phyloP scores from a whole-genome alignment of 352 stramenopile genomes.

The Vaucheria bursata region DNA sequence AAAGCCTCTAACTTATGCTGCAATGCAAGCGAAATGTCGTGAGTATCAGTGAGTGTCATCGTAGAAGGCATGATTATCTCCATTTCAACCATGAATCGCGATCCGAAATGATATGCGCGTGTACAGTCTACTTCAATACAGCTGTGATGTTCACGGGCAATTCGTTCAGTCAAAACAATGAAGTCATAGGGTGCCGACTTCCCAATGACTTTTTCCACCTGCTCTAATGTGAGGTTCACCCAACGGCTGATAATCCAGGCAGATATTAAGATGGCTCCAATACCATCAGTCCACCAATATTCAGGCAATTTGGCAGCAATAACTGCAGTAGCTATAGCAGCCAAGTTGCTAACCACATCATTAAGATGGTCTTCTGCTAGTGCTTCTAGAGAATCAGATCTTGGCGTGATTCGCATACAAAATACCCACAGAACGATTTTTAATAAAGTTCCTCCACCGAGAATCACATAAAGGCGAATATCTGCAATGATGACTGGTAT shows the following conservation, averaged over 20 bases:
- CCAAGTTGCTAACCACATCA: constrained; percentile 83
- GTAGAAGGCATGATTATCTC: constrained; percentile 57
- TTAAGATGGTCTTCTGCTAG: constrained; percentile 88
- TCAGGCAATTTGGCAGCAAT: constrained; percentile 26
- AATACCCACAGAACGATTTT: constrained; percentile 50
- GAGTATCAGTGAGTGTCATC: constrained; percentile 68
- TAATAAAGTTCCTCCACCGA: constrained; percentile 2
- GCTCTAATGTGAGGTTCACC: constrained; percentile 54
- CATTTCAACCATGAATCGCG: constrained; percentile 88
- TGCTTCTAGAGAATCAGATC: constrained; percentile 17
- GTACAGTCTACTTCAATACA: constrained; percentile 82
- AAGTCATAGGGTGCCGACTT: constrained; percentile 65
- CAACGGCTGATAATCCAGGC: constrained; percentile 91
- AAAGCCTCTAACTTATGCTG: constrained; percentile 88
- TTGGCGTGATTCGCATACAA: not conserved
- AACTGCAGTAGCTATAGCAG: constrained; percentile 60
- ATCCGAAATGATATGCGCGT: constrained; percentile 89
- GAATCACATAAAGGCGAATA: constrained; percentile 1
- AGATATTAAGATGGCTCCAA: constrained; percentile 86
- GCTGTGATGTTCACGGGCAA: constrained; percentile 73
- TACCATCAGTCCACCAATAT: constrained; percentile 80
- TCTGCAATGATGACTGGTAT: not conserved
- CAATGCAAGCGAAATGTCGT: constrained; percentile 90
- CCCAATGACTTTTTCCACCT: not conserved
- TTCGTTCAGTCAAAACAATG: constrained; percentile 75